phyloP scores from a whole-genome alignment of 2,329 filamentous ascomycete genomes.

The Alternaria panax region DNA sequence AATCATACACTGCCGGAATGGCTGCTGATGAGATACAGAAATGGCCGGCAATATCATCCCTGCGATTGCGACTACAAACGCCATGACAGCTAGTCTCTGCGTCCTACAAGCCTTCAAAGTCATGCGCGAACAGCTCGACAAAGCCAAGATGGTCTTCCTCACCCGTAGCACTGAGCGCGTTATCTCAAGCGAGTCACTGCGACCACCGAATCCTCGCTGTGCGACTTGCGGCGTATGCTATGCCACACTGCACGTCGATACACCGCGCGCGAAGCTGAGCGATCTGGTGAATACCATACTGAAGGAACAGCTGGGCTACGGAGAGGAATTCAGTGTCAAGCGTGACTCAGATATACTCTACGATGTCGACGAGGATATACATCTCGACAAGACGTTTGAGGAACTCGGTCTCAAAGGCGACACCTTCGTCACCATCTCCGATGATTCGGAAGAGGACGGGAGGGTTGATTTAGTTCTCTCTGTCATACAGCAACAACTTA shows the following conservation, averaged over 20 bases:
- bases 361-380: slow-evolving; percentile 87
- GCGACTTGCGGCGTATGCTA: slow-evolving; percentile 81
- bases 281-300: slow-evolving; percentile 81
- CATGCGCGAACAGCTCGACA: slow-evolving; percentile 70
- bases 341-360: slow-evolving; percentile 78
- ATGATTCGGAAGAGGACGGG: slow-evolving; percentile 77
- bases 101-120: slow-evolving; percentile 94
- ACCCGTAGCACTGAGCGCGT: slow-evolving; percentile 69
- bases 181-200: slow-evolving; percentile 63
- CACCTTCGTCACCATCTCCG: slow-evolving; percentile 83
- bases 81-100: slow-evolving; percentile 91
- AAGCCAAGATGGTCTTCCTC: slow-evolving; percentile 85
- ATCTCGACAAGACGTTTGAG: slow-evolving; percentile 77
- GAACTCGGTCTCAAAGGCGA: slow-evolving; percentile 78
- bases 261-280: slow-evolving; percentile 74
- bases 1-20: too few species aligned
- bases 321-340: slow-evolving; percentile 80
- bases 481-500: slow-evolving; percentile 63
- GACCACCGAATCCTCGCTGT: slow-evolving; percentile 78
- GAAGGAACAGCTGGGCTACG: slow-evolving; percentile 74
- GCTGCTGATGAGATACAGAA: slow-evolving; percentile 58
- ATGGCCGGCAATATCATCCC: slow-evolving; percentile 99
- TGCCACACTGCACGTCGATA: slow-evolving; percentile 71
- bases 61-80: slow-evolving; percentile 97
- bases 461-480: slow-evolving; percentile 82